Percentiles rank a stretch among this genome's conserved stretches.
Evolutionary conservation across 2,329 filamentous ascomycete genomes (phyloP).

Genomic region (Aspergillus aculeatus): DNA sequence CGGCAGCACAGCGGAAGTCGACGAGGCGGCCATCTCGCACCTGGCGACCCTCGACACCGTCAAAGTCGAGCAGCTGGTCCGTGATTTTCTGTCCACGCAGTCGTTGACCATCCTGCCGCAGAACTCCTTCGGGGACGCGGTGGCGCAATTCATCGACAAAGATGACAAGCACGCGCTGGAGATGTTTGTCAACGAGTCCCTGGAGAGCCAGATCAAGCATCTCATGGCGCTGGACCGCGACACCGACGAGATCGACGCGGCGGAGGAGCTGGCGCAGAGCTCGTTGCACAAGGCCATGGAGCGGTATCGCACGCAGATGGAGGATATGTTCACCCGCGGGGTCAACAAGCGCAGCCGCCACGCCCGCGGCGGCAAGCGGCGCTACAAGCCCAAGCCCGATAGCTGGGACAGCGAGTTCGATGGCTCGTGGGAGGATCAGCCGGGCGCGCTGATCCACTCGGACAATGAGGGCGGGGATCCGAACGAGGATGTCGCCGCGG

Average conservation of each 20-base stretch:
- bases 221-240: conserved; percentile 66
- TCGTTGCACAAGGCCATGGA: conserved; percentile 74
- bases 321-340: conserved; percentile 69
- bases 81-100: conserved; percentile 82
- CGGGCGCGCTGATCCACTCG: conserved; percentile 60
- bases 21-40: conserved; percentile 61
- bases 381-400: conserved; percentile 72
- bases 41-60: conserved; percentile 68
- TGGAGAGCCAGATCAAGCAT: conserved; percentile 68
- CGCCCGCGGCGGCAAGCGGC: conserved; percentile 46
- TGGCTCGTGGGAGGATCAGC: conserved; percentile 79
- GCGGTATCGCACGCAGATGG: conserved; percentile 65
- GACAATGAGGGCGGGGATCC: conserved; percentile 52
- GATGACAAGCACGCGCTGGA: conserved; percentile 93
- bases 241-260: conserved; percentile 68
- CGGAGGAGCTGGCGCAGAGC: conserved; percentile 61
- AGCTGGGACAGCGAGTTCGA: conserved; percentile 89
- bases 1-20: conserved; percentile 51
- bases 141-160: conserved; percentile 89
- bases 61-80: conserved; percentile 84
- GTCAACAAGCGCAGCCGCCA: conserved; percentile 51
- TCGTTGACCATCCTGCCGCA: conserved; percentile 90
- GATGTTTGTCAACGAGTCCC: conserved; percentile 70
- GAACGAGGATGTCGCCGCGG: conserved; percentile 46
- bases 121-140: conserved; percentile 87